Percentiles rank a stretch among this genome's conserved stretches.
These are phyloP conservation scores for Sarocladium kiliense DNA, from an alignment of 2,329 filamentous ascomycete genomes.

Conservation along the genomic window DNA sequence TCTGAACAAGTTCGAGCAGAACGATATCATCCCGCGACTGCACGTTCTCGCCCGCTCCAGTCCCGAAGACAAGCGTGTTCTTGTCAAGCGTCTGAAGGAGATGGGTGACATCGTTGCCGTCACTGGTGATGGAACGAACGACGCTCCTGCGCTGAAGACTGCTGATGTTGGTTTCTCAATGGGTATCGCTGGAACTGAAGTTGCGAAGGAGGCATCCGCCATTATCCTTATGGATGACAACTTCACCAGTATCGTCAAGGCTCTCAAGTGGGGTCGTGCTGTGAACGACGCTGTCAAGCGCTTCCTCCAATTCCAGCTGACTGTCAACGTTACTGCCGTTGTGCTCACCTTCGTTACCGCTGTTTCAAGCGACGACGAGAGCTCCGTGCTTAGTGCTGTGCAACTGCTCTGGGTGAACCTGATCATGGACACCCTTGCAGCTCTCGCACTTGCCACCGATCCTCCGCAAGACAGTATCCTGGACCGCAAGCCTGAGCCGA, in stretches of 20 bases:
- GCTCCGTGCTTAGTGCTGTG: slow-evolving; percentile 78
- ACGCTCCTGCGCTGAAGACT: slow-evolving; percentile 74
- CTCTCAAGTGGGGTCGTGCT: slow-evolving; percentile 73
- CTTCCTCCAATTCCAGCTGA: slow-evolving; percentile 73
- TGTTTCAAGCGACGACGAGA: slow-evolving; percentile 62
- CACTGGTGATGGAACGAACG: slow-evolving; percentile 79
- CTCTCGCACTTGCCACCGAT: slow-evolving; percentile 82
- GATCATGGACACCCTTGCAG: slow-evolving; percentile 95
- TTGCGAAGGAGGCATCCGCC: slow-evolving; percentile 78
- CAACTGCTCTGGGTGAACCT: slow-evolving; percentile 95
- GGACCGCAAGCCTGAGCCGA: slow-evolving; percentile 64
- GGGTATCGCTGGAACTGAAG: slow-evolving; percentile 78
- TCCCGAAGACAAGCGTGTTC: slow-evolving; percentile 70
- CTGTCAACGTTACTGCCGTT: slow-evolving; percentile 89
- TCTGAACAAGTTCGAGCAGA: slow-evolving; percentile 59
- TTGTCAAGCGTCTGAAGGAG: slow-evolving; percentile 67
- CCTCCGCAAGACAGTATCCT: slow-evolving; percentile 79
- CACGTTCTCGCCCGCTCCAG: slow-evolving; percentile 71
- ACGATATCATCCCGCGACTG: slow-evolving; percentile 61
- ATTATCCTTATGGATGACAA: slow-evolving; percentile 88
- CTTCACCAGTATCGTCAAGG: slow-evolving; percentile 81
- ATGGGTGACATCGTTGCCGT: slow-evolving; percentile 75
- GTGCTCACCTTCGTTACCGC: slow-evolving; percentile 83
- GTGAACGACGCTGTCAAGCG: slow-evolving; percentile 75
- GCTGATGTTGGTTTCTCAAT: slow-evolving; percentile 83